Conservation (phyloP, 208 protist genomes). For the Trypanosoma cruzi region DNA sequence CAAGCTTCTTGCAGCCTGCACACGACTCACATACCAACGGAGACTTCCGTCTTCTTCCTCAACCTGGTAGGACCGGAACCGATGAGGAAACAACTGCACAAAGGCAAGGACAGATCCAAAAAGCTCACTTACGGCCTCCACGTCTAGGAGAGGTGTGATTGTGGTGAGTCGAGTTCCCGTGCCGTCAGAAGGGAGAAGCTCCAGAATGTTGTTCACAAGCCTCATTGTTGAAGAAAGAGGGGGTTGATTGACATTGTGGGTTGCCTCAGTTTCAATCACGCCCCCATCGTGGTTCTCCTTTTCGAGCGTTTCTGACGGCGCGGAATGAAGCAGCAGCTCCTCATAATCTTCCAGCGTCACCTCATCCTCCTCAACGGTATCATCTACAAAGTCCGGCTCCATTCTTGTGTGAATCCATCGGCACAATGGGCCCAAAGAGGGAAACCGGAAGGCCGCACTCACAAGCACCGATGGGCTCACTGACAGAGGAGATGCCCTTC, state of each 20-base stretch:
- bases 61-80: slow-evolving; percentile 41
- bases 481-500: not conserved
- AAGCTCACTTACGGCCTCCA: slow-evolving; percentile 50
- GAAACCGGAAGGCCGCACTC: not conserved
- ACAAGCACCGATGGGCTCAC: not conserved
- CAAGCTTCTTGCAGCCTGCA: not conserved
- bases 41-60: slow-evolving; percentile 22
- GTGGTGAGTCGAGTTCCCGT: slow-evolving; percentile 46
- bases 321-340: slow-evolving; percentile 47
- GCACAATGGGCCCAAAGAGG: not conserved
- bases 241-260: slow-evolving; percentile 8
- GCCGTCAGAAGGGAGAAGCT: slow-evolving; percentile 62
- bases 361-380: slow-evolving; percentile 23
- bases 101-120: slow-evolving; percentile 64
- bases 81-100: slow-evolving; percentile 43
- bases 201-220: slow-evolving; percentile 36
- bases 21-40: slow-evolving; percentile 45
- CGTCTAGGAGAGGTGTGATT: slow-evolving; percentile 49
- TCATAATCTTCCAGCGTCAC: slow-evolving; percentile 71
- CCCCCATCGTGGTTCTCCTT: not conserved
- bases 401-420: not conserved
- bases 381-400: not conserved
- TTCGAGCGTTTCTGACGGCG: not conserved
- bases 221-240: slow-evolving; percentile 7
- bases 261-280: not conserved